Conservation (phyloP, 768 basidiomycete genomes). For the Pleurotus sapidus region DNA sequence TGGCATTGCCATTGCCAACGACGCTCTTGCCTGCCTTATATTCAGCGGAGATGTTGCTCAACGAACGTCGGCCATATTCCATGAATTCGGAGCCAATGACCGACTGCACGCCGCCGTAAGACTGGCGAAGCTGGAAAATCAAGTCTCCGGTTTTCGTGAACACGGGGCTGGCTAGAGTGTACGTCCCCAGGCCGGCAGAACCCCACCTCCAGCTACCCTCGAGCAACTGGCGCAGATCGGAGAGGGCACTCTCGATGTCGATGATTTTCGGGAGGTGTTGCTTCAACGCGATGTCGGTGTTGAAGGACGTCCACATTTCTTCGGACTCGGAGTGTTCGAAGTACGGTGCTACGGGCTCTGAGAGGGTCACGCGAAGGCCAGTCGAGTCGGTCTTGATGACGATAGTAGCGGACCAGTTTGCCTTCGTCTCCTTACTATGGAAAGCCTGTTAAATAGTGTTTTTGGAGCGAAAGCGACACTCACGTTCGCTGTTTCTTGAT, state of each 20-base stretch:
- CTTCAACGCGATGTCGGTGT: slow-evolving; percentile 7
- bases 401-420: slow-evolving; percentile 9
- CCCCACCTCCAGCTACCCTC: slow-evolving; percentile 10
- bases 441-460: not conserved
- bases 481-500: slow-evolving; percentile 7
- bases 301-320: slow-evolving; percentile 6
- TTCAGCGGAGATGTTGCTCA: no score
- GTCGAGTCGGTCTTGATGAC: not conserved
- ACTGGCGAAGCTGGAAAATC: slow-evolving; percentile 9
- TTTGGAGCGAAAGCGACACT: not conserved
- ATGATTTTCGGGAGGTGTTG: slow-evolving; percentile 9
- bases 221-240: slow-evolving; percentile 5
- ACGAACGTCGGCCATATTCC: no score
- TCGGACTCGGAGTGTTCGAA: slow-evolving; percentile 7
- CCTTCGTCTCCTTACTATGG: slow-evolving; percentile 8
- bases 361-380: slow-evolving; percentile 10
- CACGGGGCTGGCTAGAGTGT: slow-evolving; percentile 11
- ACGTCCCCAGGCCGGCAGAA: slow-evolving; percentile 3
- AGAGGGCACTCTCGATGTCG: slow-evolving; percentile 8
- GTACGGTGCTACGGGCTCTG: not conserved
- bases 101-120: no score
- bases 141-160: slow-evolving; percentile 12
- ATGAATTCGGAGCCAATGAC: no score
- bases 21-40: no score
- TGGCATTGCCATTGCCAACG: no score